Percentiles rank a stretch among this genome's conserved stretches.
phyloP scores from a whole-genome alignment of 2,329 filamentous ascomycete species.

The Cadophora malorum region DNA sequence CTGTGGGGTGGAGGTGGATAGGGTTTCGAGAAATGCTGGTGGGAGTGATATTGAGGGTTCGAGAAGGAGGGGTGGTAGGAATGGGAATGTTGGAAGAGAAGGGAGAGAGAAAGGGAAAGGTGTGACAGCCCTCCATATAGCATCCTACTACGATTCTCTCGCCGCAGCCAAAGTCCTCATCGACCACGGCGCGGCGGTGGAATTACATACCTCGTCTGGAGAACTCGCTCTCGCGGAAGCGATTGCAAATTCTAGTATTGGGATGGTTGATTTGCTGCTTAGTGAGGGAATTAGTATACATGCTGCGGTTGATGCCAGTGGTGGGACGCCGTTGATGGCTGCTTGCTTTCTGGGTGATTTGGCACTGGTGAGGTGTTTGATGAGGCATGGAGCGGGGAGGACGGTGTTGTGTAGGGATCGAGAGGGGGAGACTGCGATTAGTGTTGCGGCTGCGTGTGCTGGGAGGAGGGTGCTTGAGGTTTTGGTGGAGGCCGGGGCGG shows the following conservation, averaged over 20 bases:
- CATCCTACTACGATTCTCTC: conserved; percentile 2
- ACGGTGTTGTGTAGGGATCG: not conserved
- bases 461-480: not conserved
- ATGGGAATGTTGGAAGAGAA: not conserved
- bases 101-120: not conserved
- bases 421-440: not conserved
- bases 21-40: not conserved
- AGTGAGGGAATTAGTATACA: not conserved
- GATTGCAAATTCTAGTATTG: not conserved
- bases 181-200: not conserved
- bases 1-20: not conserved
- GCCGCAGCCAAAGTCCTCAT: not conserved
- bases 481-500: not conserved
- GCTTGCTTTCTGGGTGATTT: conserved; percentile 8
- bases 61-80: too few relatives aligned
- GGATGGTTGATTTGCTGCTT: not conserved
- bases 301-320: not conserved
- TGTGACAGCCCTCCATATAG: not conserved
- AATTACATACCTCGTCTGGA: not conserved
- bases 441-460: conserved; percentile 10
- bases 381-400: not conserved
- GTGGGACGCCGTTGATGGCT: conserved; percentile 11
- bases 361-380: conserved; percentile 3
- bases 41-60: not conserved
- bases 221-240: conserved; percentile 14